Evolutionary conservation across 805 yeast genomes (phyloP), one percentile per base, ranked within the genome.

Genomic region (Phaffomyces thermotolerans): DNA sequence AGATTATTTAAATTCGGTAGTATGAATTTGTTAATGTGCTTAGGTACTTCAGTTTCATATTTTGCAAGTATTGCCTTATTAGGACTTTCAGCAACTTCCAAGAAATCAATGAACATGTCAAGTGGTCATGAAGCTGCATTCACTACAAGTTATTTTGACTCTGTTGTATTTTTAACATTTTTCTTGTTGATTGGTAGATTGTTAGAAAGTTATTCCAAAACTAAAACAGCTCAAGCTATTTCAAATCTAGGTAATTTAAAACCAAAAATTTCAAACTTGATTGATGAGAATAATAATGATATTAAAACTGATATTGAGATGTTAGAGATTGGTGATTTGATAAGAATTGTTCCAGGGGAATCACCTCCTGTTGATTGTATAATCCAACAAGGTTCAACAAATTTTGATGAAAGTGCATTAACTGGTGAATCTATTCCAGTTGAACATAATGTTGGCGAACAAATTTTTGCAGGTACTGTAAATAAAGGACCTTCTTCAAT

Each of bases 31-130:
- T 69, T 84, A 50, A 79, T 84, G 81, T 71, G 77, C 40, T 61
- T 84, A 39, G 93, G 93, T 10, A 84, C 91, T 0, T 64, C 84
- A 0, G 78, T 84, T 20, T 78, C 91, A 1, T 84, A 83, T 57
- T 71, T 81, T 58, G 75, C 87, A 6, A 79, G 87, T 55, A 69
- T 84, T 34, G 79, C 74, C 0, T 61, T 81, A 36, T 60, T 84
- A 12, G 68, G 60, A 4, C 56, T 76, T 31, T 72, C 75, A 34
- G 73, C 80, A 42, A 56, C 25, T 22, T 43, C 31, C 12, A 44
- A 32, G 32, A 8, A 36, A 29, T 4, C 23, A 9, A 37, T 29
- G 34, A 13, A 12, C 10, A 27, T 27, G 29, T 10, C 10, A 10
- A 32, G 42, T 34, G 20, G 41, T 41, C 46, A 46, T 34, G 40